Evolutionary conservation across 2,329 filamentous ascomycete species (phyloP).

Genomic region (Fusarium ambrosium): DNA sequence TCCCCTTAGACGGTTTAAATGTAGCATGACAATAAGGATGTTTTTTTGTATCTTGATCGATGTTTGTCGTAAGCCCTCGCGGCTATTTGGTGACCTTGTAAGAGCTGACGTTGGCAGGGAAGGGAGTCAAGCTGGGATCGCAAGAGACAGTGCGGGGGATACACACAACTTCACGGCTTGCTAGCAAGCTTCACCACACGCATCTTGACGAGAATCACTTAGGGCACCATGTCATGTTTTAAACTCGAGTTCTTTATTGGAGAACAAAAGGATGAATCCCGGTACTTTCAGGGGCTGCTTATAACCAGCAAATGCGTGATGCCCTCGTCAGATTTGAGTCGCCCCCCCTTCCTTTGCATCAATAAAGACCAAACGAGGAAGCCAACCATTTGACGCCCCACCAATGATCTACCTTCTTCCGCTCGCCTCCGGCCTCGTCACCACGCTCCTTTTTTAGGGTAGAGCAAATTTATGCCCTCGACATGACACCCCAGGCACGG

Average conservation of each 20-base stretch:
- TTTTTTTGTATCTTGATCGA: background rate
- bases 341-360: conserved; percentile 55
- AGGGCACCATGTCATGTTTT: conserved; percentile 28
- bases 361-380: conserved; percentile 62
- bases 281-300: conserved; percentile 56
- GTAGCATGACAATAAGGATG: background rate
- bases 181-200: background rate
- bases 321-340: conserved; percentile 53
- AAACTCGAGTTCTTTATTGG: conserved; percentile 55
- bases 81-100: background rate
- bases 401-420: conserved; percentile 59
- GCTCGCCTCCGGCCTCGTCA: conserved; percentile 43
- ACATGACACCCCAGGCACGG: conserved; percentile 98
- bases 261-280: conserved; percentile 58
- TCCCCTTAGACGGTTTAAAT: conserved; percentile 7
- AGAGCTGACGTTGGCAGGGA: background rate
- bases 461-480: conserved; percentile 76
- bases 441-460: conserved; percentile 45
- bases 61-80: background rate
- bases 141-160: background rate
- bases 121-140: background rate
- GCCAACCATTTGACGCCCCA: conserved; percentile 62
- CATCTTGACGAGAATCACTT: background rate
- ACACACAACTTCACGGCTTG: background rate
- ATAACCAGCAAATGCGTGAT: conserved; percentile 56